Evolutionary conservation across 129 eudicot species (phyloP), one percentile per base, ranked within the genome.

Genomic region (Apium graveolens): DNA sequence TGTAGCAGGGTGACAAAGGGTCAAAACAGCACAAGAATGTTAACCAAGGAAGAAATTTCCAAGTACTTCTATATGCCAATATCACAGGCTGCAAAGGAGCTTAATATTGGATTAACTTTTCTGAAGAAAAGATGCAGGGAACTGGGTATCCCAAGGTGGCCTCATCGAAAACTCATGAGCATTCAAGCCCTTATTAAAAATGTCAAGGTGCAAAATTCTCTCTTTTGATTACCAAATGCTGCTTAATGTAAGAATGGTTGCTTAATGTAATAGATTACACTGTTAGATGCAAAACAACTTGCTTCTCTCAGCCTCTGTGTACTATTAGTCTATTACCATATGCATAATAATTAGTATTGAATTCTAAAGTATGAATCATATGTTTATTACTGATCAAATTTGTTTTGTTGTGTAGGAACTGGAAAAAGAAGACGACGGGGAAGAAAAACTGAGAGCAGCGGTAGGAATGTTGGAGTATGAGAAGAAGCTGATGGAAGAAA

Each of bases 61-160:
- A 77, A 88, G 66, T 95, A 95, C 44, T 95, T 88, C 62, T 90
- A 91, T 86, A 83, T 95, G 97, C 98, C 98, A 62, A 91, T 95
- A 18, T 85, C 93, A 68, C 83, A 85, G 53, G 98, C 98, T 20
- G 97, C 98, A 11, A 90, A 83, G 74, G 96, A 91, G 81, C 96
- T 95, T 42, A 87, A 95, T 65, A 86, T 95, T 75, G 97, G 98
- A 10, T 81, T 95, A 55, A 91, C 98, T 1, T 82, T 90, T 18
- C 60, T 95, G 79, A 95, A 95, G 88, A 95, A 90, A 78, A 88
- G 96, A 27, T 95, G 98, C 49, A 80, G 97, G 45, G 92, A 95
- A 49, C 79, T 91, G 80, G 97, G 97, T 17, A 94, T 94, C 38
- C 77, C 86, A 26, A 84, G 98, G 26, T 94, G 98, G 98, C 98